Percentiles rank a stretch among this genome's conserved stretches.
phyloP scores from a whole-genome alignment of 768 basidiomycete species.

The Floccularia luteovirens region DNA sequence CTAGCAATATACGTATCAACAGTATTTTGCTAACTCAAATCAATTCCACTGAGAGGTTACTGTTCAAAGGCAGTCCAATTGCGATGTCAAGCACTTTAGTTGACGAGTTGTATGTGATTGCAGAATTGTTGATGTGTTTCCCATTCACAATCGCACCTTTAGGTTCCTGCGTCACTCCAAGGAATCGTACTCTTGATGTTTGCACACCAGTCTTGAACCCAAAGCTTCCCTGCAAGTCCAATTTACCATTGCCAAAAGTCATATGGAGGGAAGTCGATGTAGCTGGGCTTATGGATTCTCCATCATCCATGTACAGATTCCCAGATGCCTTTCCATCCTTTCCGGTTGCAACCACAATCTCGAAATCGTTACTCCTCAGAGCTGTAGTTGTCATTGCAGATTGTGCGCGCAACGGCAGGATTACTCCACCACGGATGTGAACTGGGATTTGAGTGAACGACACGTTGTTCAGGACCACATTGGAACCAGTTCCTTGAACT shows the following conservation, averaged over 20 bases:
- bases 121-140: slow-evolving; percentile 10
- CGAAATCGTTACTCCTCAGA: slow-evolving; percentile 48
- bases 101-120: slow-evolving; percentile 23
- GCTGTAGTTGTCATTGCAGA: slow-evolving; percentile 55
- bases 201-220: slow-evolving; percentile 29
- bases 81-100: slow-evolving; percentile 37
- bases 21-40: too few species aligned
- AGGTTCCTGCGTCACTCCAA: slow-evolving; percentile 24
- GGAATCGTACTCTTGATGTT: slow-evolving; percentile 26
- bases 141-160: slow-evolving; percentile 20
- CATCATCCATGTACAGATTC: slow-evolving; percentile 56
- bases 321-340: slow-evolving; percentile 45
- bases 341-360: slow-evolving; percentile 55
- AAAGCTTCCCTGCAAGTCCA: slow-evolving; percentile 29
- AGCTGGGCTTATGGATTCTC: slow-evolving; percentile 36
- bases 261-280: slow-evolving; percentile 24
- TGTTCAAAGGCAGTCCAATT: slow-evolving; percentile 26
- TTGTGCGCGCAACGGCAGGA: slow-evolving; percentile 48
- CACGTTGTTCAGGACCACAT: slow-evolving; percentile 36
- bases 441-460: slow-evolving; percentile 53
- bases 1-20: too few species aligned
- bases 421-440: slow-evolving; percentile 50
- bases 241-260: slow-evolving; percentile 17
- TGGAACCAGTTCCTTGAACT: slow-evolving; percentile 38
- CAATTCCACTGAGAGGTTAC: slow-evolving; percentile 21